Evolutionary conservation across 2,329 filamentous ascomycete species (phyloP).

Genomic region (Penicillium sp.): DNA sequence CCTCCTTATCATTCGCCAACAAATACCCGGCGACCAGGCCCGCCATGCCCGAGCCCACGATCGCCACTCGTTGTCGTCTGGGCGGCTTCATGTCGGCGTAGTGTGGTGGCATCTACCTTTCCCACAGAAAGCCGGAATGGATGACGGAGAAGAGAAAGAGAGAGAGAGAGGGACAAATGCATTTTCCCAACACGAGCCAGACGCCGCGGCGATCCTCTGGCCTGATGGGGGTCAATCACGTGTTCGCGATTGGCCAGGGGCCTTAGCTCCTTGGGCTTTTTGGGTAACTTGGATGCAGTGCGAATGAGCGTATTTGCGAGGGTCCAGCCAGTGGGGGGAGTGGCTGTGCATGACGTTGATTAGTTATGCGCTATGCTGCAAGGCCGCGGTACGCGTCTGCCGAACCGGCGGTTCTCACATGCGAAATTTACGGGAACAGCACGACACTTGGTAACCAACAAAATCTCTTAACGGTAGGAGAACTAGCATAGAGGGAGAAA

Average conservation of each 20-base stretch:
- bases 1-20: slow-evolving; percentile 45
- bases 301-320: not conserved
- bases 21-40: slow-evolving; percentile 55
- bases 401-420: not conserved
- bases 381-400: no score
- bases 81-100: slow-evolving; percentile 5
- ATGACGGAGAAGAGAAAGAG: not conserved
- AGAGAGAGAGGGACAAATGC: not conserved
- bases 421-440: no score
- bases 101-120: not conserved
- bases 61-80: slow-evolving; percentile 38
- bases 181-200: not conserved
- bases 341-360: not conserved
- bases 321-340: not conserved
- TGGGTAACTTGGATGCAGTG: no score
- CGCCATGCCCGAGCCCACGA: slow-evolving; percentile 57
- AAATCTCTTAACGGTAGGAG: not conserved
- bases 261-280: not conserved
- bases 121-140: not conserved
- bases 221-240: not conserved
- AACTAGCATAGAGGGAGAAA: not conserved
- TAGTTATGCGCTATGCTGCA: not conserved
- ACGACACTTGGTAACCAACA: not conserved
- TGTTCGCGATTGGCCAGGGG: not conserved
- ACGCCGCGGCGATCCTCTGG: no score